A percentile compares a stretch with the other conserved stretches of the same genome.
phyloP scores from a whole-genome alignment of 2,329 filamentous ascomycete genomes.

The Fusarium sacchari region DNA sequence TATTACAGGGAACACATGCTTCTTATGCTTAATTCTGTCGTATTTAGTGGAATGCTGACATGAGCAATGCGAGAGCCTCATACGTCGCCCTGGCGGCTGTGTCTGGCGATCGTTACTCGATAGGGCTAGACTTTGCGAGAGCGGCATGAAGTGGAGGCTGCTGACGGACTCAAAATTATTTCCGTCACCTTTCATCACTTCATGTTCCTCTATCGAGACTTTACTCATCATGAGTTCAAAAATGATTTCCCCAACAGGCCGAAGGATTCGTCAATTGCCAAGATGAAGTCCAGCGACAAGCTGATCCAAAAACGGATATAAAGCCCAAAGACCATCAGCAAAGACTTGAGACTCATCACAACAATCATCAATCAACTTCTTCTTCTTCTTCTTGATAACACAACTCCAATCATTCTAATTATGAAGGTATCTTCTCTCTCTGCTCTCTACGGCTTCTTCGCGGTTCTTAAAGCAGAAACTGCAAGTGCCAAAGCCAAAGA shows the following conservation, averaged over 20 bases:
- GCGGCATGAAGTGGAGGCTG: not conserved
- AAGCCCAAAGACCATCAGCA: rapidly evolving
- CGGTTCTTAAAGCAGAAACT: not conserved
- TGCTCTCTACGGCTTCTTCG: rapidly evolving
- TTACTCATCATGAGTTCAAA: not conserved
- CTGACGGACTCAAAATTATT: not conserved
- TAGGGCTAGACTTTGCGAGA: constrained; percentile 20
- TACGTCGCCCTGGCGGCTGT: constrained; percentile 5
- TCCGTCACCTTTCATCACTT: not conserved
- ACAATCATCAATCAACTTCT: not conserved
- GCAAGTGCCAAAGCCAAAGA: not conserved
- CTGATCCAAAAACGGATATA: not conserved
- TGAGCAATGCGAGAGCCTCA: not conserved
- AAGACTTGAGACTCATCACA: not conserved
- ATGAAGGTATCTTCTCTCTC: not conserved
- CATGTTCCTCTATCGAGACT: not conserved
- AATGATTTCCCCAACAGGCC: not conserved
- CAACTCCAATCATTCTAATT: too few species aligned
- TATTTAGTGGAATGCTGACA: not conserved
- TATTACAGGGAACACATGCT: too few species aligned
- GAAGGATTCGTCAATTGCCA: rapidly evolving
- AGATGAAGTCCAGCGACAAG: rapidly evolving
- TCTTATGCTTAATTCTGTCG: not conserved
- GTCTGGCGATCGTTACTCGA: not conserved
- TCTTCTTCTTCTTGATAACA: not conserved